Percentiles rank a stretch among this genome's conserved stretches.
phyloP scores from a whole-genome alignment of 2,329 filamentous ascomycete genomes.

The Coniochaeta sp. region DNA sequence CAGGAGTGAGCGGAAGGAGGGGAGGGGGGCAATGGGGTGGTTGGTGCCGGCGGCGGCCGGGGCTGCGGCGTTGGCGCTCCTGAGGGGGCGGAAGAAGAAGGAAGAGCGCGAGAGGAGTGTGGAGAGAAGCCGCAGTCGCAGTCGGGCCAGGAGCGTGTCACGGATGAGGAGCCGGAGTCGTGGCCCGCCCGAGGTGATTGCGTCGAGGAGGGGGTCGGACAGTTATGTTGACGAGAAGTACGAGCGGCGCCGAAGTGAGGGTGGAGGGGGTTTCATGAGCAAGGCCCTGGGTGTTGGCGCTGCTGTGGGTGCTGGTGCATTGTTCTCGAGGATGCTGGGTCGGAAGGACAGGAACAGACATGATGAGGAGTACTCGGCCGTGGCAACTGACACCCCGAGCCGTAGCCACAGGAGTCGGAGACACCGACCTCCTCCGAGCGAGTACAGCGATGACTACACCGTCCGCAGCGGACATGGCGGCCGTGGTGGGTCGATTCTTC shows the following conservation, averaged over 20 bases:
- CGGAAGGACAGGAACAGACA: constrained; percentile 35
- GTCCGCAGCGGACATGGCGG: constrained; percentile 8
- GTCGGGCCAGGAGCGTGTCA: constrained; percentile 26
- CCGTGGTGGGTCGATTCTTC: constrained; percentile 26
- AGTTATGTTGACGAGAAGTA: constrained; percentile 62
- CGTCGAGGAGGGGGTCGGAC: constrained; percentile 44
- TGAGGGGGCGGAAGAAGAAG: constrained; percentile 30
- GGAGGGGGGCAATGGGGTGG: constrained; percentile 34
- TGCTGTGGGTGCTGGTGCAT: constrained; percentile 52
- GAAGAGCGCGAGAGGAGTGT: constrained; percentile 19
- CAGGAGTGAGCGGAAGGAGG: constrained; percentile 29
- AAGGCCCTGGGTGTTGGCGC: constrained; percentile 54
- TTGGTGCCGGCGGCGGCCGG: constrained; percentile 45
- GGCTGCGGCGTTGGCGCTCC: constrained; percentile 38
- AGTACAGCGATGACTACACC: constrained; percentile 40
- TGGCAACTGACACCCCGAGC: constrained; percentile 53
- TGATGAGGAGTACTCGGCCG: constrained; percentile 54
- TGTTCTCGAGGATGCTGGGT: constrained; percentile 52
- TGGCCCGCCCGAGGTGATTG: constrained; percentile 37
- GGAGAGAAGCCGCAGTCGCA: constrained; percentile 32
- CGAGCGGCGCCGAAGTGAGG: constrained; percentile 32
- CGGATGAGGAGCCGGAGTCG: constrained; percentile 27
- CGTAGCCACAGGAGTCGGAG: constrained; percentile 30
- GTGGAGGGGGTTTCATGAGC: constrained; percentile 49
- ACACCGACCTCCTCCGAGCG: constrained; percentile 28